Evolutionary conservation across 2,329 filamentous ascomycete species (phyloP).

Genomic region (Stachybotrys echinatus): DNA sequence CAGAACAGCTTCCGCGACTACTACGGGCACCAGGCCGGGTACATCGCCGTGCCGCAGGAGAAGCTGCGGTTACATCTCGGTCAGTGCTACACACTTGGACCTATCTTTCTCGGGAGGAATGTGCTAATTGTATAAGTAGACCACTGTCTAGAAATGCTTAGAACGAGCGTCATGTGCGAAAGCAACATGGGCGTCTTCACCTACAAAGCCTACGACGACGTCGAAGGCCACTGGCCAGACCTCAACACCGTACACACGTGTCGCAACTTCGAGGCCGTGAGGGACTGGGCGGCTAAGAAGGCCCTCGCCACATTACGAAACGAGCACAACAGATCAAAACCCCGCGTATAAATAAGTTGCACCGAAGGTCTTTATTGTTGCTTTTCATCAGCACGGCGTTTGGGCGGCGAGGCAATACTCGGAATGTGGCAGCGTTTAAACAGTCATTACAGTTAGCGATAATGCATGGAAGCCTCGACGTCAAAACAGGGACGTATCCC

Average conservation of each 20-base stretch:
- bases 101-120: neutral
- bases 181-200: conserved; percentile 50
- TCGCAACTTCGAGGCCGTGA: conserved; percentile 46
- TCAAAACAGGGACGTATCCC: too few relatives aligned
- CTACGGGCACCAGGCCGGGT: conserved; percentile 40
- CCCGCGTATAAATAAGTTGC: too few relatives aligned
- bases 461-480: neutral
- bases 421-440: neutral
- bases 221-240: conserved; percentile 47
- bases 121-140: conserved; percentile 19
- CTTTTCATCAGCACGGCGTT: neutral
- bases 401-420: neutral
- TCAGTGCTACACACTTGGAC: conserved; percentile 9
- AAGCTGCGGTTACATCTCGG: conserved; percentile 38
- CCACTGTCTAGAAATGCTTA: conserved; percentile 47
- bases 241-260: conserved; percentile 49
- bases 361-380: too few relatives aligned
- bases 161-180: conserved; percentile 50
- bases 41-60: conserved; percentile 36
- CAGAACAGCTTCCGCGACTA: conserved; percentile 45
- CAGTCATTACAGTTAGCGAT: neutral
- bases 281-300: conserved; percentile 46
- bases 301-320: conserved; percentile 14
- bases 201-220: conserved; percentile 42
- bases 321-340: neutral